Evolutionary conservation across 441 rosid genomes (phyloP).

Genomic region (Corymbia citriodora): DNA sequence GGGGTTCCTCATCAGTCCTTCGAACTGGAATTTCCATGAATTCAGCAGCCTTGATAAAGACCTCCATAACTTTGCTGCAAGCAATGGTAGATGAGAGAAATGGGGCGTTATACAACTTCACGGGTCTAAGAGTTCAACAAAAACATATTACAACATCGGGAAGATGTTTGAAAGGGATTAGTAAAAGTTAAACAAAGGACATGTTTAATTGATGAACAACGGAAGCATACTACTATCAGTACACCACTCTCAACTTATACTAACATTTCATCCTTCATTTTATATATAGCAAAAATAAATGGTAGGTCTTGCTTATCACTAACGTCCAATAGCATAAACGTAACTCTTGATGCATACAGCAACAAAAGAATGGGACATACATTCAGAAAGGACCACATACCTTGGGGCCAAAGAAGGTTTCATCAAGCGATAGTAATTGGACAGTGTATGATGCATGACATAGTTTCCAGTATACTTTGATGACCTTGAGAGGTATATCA

Average conservation of each 20-base stretch:
- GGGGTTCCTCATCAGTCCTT: constrained; percentile 93
- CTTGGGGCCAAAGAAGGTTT: constrained; percentile 98
- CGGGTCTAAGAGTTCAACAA: neutral
- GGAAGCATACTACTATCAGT: neutral
- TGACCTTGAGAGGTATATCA: constrained; percentile 90
- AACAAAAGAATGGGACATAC: neutral
- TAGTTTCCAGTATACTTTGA: constrained; percentile 96
- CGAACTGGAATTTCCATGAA: constrained; percentile 96
- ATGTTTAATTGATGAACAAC: neutral
- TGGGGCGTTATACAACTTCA: neutral
- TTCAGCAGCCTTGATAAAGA: constrained; percentile 95
- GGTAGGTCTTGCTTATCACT: neutral
- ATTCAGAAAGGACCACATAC: constrained; percentile 26
- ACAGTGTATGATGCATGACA: constrained; percentile 96
- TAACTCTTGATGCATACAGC: neutral
- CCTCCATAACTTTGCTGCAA: constrained; percentile 97
- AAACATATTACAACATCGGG: neutral
- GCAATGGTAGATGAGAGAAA: neutral
- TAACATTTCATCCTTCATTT: neutral
- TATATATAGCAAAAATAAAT: neutral
- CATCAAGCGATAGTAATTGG: constrained; percentile 86
- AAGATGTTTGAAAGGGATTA: neutral
- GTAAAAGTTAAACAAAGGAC: neutral
- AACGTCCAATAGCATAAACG: neutral
- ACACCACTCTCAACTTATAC: neutral